These are phyloP conservation scores for Aspergillus quadrilineatus DNA, from an alignment of 2,329 filamentous ascomycete species.

Conservation along the genomic window DNA sequence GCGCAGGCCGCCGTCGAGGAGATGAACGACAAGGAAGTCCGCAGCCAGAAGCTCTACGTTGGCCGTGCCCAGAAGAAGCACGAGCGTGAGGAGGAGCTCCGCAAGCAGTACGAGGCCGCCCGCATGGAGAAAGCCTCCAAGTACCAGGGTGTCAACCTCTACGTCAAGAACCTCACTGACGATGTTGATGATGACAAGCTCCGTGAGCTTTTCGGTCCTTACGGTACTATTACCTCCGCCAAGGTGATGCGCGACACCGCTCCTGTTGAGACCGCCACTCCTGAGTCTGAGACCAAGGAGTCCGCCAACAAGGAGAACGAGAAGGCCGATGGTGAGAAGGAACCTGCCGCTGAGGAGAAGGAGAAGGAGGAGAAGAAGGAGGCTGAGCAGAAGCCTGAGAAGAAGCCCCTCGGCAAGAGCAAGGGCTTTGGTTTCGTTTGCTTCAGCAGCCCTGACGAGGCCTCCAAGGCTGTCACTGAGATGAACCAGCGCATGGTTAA, in stretches of 20 bases:
- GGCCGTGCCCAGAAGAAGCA: conserved; percentile 99
- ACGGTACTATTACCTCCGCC: conserved; percentile 93
- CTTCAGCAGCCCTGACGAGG: conserved; percentile 99
- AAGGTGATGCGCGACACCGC: conserved; percentile 95
- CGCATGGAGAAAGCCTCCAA: conserved; percentile 98
- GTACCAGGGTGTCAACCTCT: conserved; percentile 98
- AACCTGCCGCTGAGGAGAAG: conserved; percentile 53
- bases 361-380: conserved; percentile 59
- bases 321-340: conserved; percentile 5
- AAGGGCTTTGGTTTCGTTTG: conserved; percentile 99
- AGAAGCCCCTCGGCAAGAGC: conserved; percentile 84
- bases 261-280: conserved; percentile 36
- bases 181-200: conserved; percentile 98
- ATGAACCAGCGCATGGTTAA: conserved; percentile 99
- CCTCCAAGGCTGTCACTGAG: conserved; percentile 97
- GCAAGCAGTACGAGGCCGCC: conserved; percentile 97
- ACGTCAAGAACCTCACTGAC: conserved; percentile 98
- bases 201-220: conserved; percentile 86
- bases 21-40: conserved; percentile 88
- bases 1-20: conserved; percentile 84
- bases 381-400: conserved; percentile 57
- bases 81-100: conserved; percentile 98
- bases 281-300: conserved; percentile 43
- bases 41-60: conserved; percentile 93
- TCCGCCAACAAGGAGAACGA: conserved; percentile 35